Evolutionary conservation across 371 early-diverging fungal species (phyloP), one percentile per base, ranked within the genome.

Genomic region (Coemansia linderi): DNA sequence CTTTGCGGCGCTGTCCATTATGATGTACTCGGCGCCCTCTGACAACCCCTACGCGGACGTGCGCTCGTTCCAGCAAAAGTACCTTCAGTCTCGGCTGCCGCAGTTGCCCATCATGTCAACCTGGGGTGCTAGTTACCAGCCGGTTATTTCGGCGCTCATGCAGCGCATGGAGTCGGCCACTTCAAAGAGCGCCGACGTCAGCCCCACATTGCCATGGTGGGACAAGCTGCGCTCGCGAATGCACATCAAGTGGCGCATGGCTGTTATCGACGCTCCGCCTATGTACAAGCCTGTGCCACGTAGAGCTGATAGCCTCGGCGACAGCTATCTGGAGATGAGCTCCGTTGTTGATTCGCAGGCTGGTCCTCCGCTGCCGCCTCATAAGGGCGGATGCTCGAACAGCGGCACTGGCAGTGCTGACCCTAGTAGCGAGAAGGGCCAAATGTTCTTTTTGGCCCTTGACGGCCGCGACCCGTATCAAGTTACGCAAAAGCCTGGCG

Each of bases 151-250:
- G 1, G 73, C 82, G n/a, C 61, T 83, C 31, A 79, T 84, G 65
- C 83, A 83, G 65, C 71, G 83, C 19, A 38, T 83, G 19, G 83
- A 83, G 37, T 65, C 75, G 4, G 61, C 69, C 1, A 80, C 83
- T 4, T 74, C 75, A 9, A 71, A 84, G 48, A 78, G 76, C 36
- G 71, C 78, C 37, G 83, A 83, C 19, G 70, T 74, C 48, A 83
- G 83, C 13, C 83, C 83, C 0, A 65, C 72, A 4, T 57, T 83
- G 19, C 80, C 80, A 5, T 83, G 83, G 83, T 83, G 83, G 83
- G 83, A 83, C 63, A 83, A 83, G 68, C 56, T 83, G 63, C 77
- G 83, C 33, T 78, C 78, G 39, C 66, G 81, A 4, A 65, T 75
- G 54, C 81, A 79, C 29, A 29, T 79, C 37, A 75, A 66, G 41